Evolutionary conservation across 768 basidiomycete genomes (phyloP).

Genomic region (Termitomyces titanicus): DNA sequence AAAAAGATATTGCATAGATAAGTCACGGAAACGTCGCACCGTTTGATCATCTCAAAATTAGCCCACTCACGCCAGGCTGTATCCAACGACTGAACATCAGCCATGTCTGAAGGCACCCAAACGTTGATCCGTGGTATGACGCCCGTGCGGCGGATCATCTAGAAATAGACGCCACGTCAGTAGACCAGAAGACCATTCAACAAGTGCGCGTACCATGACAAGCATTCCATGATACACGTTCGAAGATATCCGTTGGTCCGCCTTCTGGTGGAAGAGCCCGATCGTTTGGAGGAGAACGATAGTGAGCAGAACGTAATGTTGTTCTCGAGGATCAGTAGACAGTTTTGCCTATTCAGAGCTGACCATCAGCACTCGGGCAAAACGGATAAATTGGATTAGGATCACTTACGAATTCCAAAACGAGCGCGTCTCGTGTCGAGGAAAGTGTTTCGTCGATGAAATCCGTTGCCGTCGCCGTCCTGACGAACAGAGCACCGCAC

Average conservation of each 20-base stretch:
- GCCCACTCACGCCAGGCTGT: constrained; percentile 55
- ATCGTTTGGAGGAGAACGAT: constrained; percentile 54
- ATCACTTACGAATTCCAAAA: constrained; percentile 52
- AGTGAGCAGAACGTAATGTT: constrained; percentile 41
- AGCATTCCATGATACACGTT: constrained; percentile 60
- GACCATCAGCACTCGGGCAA: constrained; percentile 11
- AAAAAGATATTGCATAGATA: constrained; percentile 4
- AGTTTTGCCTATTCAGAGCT: constrained; percentile 34
- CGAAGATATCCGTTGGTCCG: constrained; percentile 43
- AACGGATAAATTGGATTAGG: neutral
- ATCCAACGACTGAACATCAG: constrained; percentile 32
- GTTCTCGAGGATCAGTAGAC: constrained; percentile 29
- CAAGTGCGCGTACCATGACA: constrained; percentile 42
- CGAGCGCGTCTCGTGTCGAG: constrained; percentile 42
- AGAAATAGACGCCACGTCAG: neutral
- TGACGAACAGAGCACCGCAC: constrained; percentile 57
- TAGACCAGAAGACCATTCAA: neutral
- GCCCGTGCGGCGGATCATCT: constrained; percentile 47
- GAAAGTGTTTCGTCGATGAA: constrained; percentile 46
- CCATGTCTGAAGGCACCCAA: constrained; percentile 42
- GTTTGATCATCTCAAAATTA: constrained; percentile 51
- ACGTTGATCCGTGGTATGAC: constrained; percentile 38
- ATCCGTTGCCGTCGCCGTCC: constrained; percentile 40
- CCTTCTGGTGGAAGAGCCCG: constrained; percentile 50
- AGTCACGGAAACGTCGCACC: constrained; percentile 30